These are phyloP conservation scores for Globisporangium nunn DNA, from an alignment of 352 stramenopile genomes.

Conservation along the genomic window DNA sequence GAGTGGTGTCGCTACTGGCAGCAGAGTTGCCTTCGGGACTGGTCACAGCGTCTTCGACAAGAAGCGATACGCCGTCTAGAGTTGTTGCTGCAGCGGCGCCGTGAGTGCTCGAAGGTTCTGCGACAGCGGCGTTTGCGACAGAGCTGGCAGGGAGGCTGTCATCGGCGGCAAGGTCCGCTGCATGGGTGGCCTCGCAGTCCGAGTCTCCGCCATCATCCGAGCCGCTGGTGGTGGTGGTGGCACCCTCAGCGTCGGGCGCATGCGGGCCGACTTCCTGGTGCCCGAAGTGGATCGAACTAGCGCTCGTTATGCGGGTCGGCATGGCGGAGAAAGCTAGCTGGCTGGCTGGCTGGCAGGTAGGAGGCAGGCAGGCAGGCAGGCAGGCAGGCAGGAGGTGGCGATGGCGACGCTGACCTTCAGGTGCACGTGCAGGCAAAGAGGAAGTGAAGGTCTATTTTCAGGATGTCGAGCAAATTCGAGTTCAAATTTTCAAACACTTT, in stretches of 20 bases:
- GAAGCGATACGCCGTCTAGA: not conserved
- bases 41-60: not conserved
- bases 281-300: not conserved
- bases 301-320: not conserved
- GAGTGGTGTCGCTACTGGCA: not conserved
- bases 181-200: not conserved
- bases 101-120: not conserved
- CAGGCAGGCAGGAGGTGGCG: too few species aligned
- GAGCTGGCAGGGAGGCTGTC: not conserved
- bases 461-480: not conserved
- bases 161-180: not conserved
- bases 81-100: not conserved
- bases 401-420: not conserved
- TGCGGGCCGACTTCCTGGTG: slow-evolving; percentile 4
- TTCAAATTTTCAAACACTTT: not conserved
- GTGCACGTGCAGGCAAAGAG: too few species aligned
- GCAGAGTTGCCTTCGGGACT: not conserved
- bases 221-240: not conserved
- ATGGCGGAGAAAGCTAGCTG: not conserved
- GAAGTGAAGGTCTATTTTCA: not conserved
- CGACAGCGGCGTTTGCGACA: not conserved
- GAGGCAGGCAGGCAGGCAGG: too few species aligned
- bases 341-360: too few species aligned
- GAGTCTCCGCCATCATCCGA: slow-evolving; percentile 3
- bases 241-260: not conserved